Base-by-base conservation (phyloP, 2,329 filamentous ascomycete genomes). In the Penicillium sp. region DNA sequence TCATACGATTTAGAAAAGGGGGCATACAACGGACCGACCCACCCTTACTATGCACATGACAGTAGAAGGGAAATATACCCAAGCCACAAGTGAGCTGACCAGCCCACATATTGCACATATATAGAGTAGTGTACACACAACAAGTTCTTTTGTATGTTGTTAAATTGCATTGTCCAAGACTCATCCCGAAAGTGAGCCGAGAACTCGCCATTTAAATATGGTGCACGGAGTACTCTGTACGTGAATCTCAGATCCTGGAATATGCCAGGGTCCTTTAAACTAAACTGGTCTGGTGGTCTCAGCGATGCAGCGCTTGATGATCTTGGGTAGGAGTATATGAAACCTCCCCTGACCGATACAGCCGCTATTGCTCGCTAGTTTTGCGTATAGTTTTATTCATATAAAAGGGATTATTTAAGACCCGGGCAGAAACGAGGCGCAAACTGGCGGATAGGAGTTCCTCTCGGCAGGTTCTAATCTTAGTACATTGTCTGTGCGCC, bases 401-500 rank as follows among this genome's bases (percentile, higher is more conserved):
- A 29, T 39, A 7, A 51, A 46, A 39, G 32, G 29, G 34, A 27
- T 3, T 19, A 32, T 32, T 38, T 40, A 27, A 40, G 34, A 16
- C 27, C 26, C n/a, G 16, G n/a, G 6, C 18, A 46, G 27, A 18
- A 11, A 35, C 14, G 18, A 26, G 16, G 8, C 34, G 14, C 26
- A 36, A 36, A 44, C 10, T 29, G 29, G 30, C 36, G 11, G 36
- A 26, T 30, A 50, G 39, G n/a, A 26, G 27, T 42, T 48, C 6
- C 26, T 41, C 6, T 34, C 42, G 51, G 51, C 27, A 54, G 39
- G 51, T 54, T 54, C 51, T 54, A 54, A 54, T 50, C 26, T 54
- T 54, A 54, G 51, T n/a, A 19, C 16, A 2, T 19, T 14, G 26
- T 50, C 46, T 44, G 51, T 54, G 51, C 51, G 47, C 32, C 43